Conservation (phyloP, 805 yeast genomes). For the Scheffersomyces ergatensis region DNA sequence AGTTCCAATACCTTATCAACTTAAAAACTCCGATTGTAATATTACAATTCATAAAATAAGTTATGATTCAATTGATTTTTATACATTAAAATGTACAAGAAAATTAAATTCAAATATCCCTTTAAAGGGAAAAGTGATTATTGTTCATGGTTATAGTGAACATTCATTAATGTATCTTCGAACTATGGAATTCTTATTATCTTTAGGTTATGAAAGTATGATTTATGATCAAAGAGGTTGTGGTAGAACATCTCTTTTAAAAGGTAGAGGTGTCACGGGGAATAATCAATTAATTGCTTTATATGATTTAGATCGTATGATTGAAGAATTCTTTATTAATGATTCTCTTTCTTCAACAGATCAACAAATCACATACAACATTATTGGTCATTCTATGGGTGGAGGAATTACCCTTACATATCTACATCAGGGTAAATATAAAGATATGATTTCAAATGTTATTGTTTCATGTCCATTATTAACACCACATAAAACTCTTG, state of each 20-base stretch:
- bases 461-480: conserved; percentile 8
- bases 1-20: neutral
- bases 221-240: conserved; percentile 11
- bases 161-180: conserved; percentile 7
- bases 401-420: conserved; percentile 9
- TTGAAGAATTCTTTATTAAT: conserved; percentile 4
- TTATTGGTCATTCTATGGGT: conserved; percentile 12
- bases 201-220: conserved; percentile 9
- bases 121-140: conserved; percentile 6
- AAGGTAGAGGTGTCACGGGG: conserved; percentile 8
- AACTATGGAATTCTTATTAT: conserved; percentile 7
- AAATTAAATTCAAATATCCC: neutral
- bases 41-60: neutral
- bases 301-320: conserved; percentile 8
- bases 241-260: conserved; percentile 10
- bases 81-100: neutral
- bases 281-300: neutral
- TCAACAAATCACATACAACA: neutral
- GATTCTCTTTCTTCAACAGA: neutral
- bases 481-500: neutral
- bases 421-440: conserved; percentile 6
- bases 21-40: neutral
- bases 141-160: conserved; percentile 13
- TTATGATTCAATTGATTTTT: neutral
- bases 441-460: neutral